These are phyloP conservation scores for Exophiala lecanii-corni DNA, from an alignment of 2,329 filamentous ascomycete species.

Conservation along the genomic window DNA sequence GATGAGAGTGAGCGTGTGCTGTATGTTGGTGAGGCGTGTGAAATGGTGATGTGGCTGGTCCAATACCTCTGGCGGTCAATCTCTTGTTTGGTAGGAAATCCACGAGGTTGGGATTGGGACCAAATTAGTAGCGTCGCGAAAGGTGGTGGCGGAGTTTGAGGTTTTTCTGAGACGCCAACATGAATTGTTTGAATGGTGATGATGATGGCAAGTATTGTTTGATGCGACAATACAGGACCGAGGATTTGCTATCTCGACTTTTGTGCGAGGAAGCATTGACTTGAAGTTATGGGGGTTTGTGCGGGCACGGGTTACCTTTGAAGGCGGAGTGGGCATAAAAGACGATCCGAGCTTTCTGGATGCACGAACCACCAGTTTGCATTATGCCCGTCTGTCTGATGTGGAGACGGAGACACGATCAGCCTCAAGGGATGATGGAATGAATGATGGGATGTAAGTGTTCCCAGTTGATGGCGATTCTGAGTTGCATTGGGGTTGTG, in stretches of 20 bases:
- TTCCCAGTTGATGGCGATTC: background rate
- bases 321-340: background rate
- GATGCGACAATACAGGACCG: background rate
- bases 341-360: constrained; percentile 1
- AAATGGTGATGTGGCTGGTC: constrained; percentile 19
- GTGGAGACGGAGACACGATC: background rate
- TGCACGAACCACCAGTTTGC: background rate
- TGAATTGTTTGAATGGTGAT: background rate
- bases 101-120: constrained; percentile 21
- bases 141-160: background rate
- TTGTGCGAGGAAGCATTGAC: background rate
- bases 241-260: background rate
- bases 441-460: background rate
- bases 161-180: constrained; percentile 3
- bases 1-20: too few relatives aligned
- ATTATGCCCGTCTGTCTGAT: too few relatives aligned
- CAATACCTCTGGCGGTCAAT: constrained; percentile 4
- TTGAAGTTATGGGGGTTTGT: background rate
- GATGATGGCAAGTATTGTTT: background rate
- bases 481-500: background rate
- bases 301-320: constrained; percentile 1
- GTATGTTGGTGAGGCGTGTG: background rate
- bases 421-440: background rate
- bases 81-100: constrained; percentile 11
- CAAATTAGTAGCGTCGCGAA: constrained; percentile 2